phyloP scores from a whole-genome alignment of 2,329 filamentous ascomycete genomes.

The Claviceps quebecensis region DNA sequence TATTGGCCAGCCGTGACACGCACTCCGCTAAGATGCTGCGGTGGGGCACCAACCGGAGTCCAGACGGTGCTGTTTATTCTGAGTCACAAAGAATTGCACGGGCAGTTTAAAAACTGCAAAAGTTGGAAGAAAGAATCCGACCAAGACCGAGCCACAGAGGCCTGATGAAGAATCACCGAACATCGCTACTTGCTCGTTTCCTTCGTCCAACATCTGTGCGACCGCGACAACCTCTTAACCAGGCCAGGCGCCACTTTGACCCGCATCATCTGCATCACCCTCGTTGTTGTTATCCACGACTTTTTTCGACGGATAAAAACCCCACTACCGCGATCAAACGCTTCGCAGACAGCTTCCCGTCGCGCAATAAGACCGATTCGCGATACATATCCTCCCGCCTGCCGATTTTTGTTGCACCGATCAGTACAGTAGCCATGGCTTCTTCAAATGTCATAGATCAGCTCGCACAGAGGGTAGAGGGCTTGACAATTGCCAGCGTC shows the following conservation, averaged over 20 bases:
- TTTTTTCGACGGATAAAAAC: background rate
- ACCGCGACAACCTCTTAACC: slow-evolving; percentile 1
- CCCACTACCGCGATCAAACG: background rate
- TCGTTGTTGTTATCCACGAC: background rate
- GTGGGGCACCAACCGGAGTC: slow-evolving; percentile 1
- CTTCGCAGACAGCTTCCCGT: background rate
- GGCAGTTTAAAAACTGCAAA: background rate
- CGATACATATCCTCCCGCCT: background rate
- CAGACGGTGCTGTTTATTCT: slow-evolving; percentile 2
- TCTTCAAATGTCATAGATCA: slow-evolving; percentile 2
- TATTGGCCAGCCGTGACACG: background rate
- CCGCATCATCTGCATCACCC: background rate
- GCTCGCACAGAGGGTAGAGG: slow-evolving; percentile 7
- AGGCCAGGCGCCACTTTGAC: slow-evolving; percentile 3
- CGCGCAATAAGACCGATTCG: background rate
- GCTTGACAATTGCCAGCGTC: slow-evolving; percentile 4
- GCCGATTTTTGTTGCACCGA: background rate
- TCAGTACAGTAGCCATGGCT: slow-evolving; percentile 1
- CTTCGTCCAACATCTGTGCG: background rate
- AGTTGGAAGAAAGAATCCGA: background rate
- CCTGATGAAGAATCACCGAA: slow-evolving; percentile 2
- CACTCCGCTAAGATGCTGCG: slow-evolving; percentile 4
- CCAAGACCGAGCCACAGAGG: background rate
- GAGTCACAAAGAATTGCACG: slow-evolving; percentile 4
- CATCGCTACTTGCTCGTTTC: background rate